Evolutionary conservation across 1,284 basidiomycete genomes (phyloP), one percentile per base, ranked within the genome.

Genomic region (Ceratobasidium papillatum): DNA sequence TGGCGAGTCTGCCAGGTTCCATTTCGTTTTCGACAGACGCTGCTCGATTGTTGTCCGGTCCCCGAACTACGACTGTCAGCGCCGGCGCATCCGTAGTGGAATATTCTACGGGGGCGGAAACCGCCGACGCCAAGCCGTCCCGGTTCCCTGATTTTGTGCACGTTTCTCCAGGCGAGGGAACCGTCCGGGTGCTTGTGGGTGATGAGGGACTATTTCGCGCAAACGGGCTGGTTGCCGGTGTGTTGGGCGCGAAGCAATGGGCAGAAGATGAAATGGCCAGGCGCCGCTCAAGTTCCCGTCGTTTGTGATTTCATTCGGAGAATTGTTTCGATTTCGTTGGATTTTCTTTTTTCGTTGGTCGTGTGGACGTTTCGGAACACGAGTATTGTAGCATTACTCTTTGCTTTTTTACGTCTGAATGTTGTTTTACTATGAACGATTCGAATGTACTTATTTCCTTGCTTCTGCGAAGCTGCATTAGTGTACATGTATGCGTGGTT

Each of bases 191-290:
- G 30, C 56, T 72, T 19, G 68, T 72, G 36, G 56, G 68, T n/a
- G 68, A 72, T 58, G 68, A 72, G 45, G 68, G 68, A 14, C 36
- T 72, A 12, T 25, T 72, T 38, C 68, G 68, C 12, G 56, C 68
- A 49, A 72, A 59, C 32, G 68, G 68, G 38, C 38, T 72, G 54
- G 68, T 72, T 14, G 54, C 68, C 30, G 68, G 68, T 34, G 58
- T 72, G 68, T 61, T 72, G 43, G 68, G 56, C 30, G 68, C 68
- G 41, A 72, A 72, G 22, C 68, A 72, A 43, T 47, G 68, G 54
- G 68, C 68, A 22, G 68, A 72, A 36, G 56, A 51, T 61, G 68
- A 72, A 61, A 59, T 72, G 68, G 30, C 56, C 43, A 59, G 68
- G 56, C 51, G 66, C 51, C 68, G 68, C 54, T 59, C 68, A 12